These are phyloP conservation scores for Hemisphaericaspora lyxosophila DNA, from an alignment of 1,139 yeast genomes.

Conservation along the genomic window DNA sequence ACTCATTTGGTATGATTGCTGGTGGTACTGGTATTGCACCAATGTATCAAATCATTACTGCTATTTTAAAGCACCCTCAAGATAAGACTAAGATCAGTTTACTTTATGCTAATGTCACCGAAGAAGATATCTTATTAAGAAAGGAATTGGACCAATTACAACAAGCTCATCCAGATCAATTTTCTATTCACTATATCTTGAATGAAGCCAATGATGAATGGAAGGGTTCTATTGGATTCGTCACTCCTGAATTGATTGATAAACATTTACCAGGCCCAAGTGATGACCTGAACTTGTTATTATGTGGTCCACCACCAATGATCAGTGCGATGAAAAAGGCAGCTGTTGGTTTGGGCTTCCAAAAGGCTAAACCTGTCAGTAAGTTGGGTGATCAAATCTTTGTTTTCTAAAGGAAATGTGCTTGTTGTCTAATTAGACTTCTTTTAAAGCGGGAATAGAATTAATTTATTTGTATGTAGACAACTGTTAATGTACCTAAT, in stretches of 20 bases:
- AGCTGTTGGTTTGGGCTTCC: constrained; percentile 73
- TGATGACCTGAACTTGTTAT: constrained; percentile 67
- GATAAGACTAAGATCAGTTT: constrained; percentile 85
- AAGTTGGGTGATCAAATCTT: constrained; percentile 93
- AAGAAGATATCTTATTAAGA: constrained; percentile 74
- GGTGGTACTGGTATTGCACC: constrained; percentile 99
- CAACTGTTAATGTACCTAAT: too few species aligned
- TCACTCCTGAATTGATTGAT: constrained; percentile 66
- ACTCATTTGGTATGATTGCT: constrained; percentile 79
- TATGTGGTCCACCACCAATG: constrained; percentile 92
- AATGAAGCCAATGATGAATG: constrained; percentile 59
- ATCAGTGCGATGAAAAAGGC: constrained; percentile 84
- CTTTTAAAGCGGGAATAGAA: too few species aligned
- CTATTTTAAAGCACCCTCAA: constrained; percentile 65
- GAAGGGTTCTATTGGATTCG: constrained; percentile 60
- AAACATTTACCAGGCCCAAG: constrained; percentile 59
- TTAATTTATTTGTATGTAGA: too few species aligned
- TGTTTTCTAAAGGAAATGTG: constrained; percentile 53
- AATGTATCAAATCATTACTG: constrained; percentile 77
- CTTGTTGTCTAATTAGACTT: not conserved
- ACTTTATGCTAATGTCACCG: constrained; percentile 76
- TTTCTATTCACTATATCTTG: constrained; percentile 75
- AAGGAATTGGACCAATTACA: constrained; percentile 70
- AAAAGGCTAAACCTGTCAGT: constrained; percentile 87
- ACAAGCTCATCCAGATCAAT: constrained; percentile 67